Conservation (phyloP, 352 stramenopile species). For the Hyaloperonospora brassicae region DNA sequence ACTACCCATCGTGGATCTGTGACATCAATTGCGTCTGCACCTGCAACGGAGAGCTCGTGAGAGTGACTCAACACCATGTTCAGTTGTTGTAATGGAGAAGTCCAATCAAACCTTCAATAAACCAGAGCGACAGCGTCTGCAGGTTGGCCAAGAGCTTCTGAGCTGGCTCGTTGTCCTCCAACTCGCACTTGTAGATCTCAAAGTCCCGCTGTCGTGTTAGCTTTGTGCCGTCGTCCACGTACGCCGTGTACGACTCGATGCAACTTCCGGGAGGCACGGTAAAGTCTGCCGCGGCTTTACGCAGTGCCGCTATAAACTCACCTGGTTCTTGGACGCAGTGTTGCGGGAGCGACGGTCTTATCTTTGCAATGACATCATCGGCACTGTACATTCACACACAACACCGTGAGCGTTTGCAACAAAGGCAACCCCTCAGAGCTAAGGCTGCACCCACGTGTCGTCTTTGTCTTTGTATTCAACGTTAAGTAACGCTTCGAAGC, state of each 20-base stretch:
- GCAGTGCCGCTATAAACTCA: constrained; percentile 26
- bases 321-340: constrained; percentile 38
- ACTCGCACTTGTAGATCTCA: constrained; percentile 57
- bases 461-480: constrained; percentile 49
- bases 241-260: constrained; percentile 34
- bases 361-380: constrained; percentile 43
- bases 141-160: constrained; percentile 56
- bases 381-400: constrained; percentile 22
- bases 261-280: constrained; percentile 31
- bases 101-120: constrained; percentile 62
- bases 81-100: background rate
- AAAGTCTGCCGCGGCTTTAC: constrained; percentile 22
- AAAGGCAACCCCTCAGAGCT: background rate
- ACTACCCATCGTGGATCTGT: constrained; percentile 65
- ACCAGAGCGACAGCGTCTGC: constrained; percentile 71
- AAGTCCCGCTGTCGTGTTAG: constrained; percentile 25
- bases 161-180: constrained; percentile 46
- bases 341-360: constrained; percentile 37
- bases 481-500: constrained; percentile 54
- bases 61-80: background rate
- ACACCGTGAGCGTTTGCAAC: constrained; percentile 1
- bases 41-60: constrained; percentile 13
- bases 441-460: constrained; percentile 22
- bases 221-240: constrained; percentile 4
- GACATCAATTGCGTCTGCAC: constrained; percentile 66